Base-by-base conservation (phyloP, 306 rosid genomes). In the Acacia crassicarpa region DNA sequence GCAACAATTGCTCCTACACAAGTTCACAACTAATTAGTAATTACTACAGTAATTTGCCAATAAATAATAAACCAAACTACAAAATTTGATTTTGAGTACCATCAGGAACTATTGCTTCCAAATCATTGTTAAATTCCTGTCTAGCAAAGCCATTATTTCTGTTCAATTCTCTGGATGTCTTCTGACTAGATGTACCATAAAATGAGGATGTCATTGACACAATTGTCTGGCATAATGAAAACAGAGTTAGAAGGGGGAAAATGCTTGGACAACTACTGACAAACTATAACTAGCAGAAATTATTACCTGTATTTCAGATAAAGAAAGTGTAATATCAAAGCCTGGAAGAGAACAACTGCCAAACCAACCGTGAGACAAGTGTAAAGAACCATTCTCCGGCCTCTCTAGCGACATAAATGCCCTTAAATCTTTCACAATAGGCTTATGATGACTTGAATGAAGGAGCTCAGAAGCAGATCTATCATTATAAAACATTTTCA, bases 1-100 rank as follows among this genome's bases (percentile, higher is more conserved):
- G 97, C 97, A 81, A 95, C 93, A 90, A 95, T 83, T 74, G 97
- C 92, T 79, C 99, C 99, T 95, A 86, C 80, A 87, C 43, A 90
- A 59, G 74, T 86, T 80, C 46, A 35, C 63, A 62, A 75, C 45
- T 54, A 81, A 83, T 44, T 83, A 75, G 41, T 54, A 81, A 83
- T 44, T 83, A 88, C 81, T 83, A 88, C 81, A 71, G 83, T 71
- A 82, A 77, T 59, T 81, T 84, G 46, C 23, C 67, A 73, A 74
- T 46, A 72, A 74, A 78, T 43, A 76, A 80, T 33, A 82, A 83
- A 54, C 40, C 76, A 78, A 71, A 78, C 54, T 65, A 73, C 74
- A 78, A 70, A 77, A 56, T 35, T 66, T 76, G 82, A 54, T 72
- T 67, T 62, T 3, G 14, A 72, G 69, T 92, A 95, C 99, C 99